Evolutionary conservation across 225 moss, liverwort and hornwort species (phyloP).

Genomic region (Thuidium tamariscinum): DNA sequence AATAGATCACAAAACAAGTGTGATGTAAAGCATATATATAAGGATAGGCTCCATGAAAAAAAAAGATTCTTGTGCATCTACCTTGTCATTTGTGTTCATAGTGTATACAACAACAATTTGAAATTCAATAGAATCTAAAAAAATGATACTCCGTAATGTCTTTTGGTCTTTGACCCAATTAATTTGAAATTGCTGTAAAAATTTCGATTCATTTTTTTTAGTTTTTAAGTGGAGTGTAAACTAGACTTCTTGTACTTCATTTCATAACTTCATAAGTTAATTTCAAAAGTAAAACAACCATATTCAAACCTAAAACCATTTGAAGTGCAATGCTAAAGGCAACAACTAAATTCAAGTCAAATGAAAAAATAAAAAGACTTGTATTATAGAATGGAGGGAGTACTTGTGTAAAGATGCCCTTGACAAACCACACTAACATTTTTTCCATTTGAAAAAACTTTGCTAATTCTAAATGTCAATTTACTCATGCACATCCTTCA

Average conservation of each 20-base stretch:
- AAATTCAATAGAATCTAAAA: too few relatives aligned
- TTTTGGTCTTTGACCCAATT: background rate
- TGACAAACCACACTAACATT: background rate
- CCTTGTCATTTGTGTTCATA: too few relatives aligned
- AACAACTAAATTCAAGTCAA: background rate
- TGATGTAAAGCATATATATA: background rate
- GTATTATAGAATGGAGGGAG: accelerated
- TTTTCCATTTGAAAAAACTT: background rate
- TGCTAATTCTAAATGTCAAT: background rate
- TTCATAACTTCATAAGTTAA: background rate
- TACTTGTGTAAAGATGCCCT: background rate
- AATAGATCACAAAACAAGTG: too few relatives aligned
- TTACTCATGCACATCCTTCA: accelerated
- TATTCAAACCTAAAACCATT: background rate
- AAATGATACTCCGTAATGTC: background rate
- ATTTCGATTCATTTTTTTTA: background rate
- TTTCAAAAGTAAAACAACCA: accelerated
- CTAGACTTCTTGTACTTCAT: background rate
- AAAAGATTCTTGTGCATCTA: background rate
- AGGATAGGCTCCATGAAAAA: background rate
- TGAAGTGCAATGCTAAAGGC: accelerated
- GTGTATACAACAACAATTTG: background rate
- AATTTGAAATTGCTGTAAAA: background rate
- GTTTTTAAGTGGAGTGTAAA: background rate
- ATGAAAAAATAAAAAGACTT: background rate